Conservation (phyloP, 2,329 filamentous ascomycete species). For the Fusarium tuaranense region DNA sequence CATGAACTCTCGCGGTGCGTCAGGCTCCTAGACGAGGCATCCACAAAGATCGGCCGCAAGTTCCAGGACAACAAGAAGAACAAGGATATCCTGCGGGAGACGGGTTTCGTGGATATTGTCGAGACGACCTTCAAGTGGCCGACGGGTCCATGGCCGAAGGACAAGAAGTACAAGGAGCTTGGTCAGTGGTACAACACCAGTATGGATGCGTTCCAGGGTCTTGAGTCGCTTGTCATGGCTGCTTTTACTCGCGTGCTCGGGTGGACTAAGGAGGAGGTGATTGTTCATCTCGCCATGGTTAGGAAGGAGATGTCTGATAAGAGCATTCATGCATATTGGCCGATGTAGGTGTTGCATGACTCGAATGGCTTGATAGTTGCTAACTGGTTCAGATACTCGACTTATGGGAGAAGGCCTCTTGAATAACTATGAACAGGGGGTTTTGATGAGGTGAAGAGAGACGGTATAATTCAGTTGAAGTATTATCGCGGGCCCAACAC, state of each 20-base stretch:
- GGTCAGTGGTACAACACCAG: conserved; percentile 28
- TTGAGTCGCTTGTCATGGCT: conserved; percentile 21
- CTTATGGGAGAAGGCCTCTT: conserved; percentile 7
- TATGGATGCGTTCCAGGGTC: conserved; percentile 22
- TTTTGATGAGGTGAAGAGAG: not conserved
- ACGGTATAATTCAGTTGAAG: not conserved
- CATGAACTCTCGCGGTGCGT: conserved; percentile 15
- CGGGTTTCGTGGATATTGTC: conserved; percentile 26
- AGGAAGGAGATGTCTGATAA: conserved; percentile 28
- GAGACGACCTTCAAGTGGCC: conserved; percentile 37
- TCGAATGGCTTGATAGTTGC: not conserved
- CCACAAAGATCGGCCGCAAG: conserved; percentile 19
- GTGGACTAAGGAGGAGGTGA: conserved; percentile 23
- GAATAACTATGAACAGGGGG: not conserved
- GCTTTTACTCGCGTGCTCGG: conserved; percentile 25
- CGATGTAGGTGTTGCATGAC: not conserved
- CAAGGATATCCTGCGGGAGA: conserved; percentile 21
- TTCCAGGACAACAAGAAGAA: conserved; percentile 32
- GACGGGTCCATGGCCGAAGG: conserved; percentile 24
- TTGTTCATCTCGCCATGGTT: conserved; percentile 19
- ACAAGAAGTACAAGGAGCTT: conserved; percentile 34
- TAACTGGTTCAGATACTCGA: conserved; percentile 23
- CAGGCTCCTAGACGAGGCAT: conserved; percentile 20
- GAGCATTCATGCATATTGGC: conserved; percentile 37
- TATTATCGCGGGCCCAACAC: not conserved